Evolutionary conservation across 371 early-diverging fungal genomes (phyloP).

Genomic region (Chytridium lagenaria): DNA sequence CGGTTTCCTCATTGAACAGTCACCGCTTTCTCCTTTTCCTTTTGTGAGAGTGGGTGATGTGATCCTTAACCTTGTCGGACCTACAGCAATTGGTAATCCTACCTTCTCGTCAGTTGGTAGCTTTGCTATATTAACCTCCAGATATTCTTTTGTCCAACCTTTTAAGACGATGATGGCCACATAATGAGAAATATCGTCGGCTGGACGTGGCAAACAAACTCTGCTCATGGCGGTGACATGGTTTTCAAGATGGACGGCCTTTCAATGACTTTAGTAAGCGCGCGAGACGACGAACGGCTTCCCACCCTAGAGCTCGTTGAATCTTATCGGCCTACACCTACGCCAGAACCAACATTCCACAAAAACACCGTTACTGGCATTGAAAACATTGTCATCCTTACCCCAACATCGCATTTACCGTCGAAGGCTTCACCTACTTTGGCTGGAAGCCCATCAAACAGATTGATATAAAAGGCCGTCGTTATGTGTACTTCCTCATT

Average conservation of each 20-base stretch:
- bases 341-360: not conserved
- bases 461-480: not conserved
- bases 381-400: slow-evolving; percentile 1
- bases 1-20: not conserved
- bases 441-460: not conserved
- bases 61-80: slow-evolving; percentile 2
- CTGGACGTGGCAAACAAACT: slow-evolving; percentile 4
- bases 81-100: not conserved
- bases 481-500: not conserved
- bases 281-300: slow-evolving; percentile 8
- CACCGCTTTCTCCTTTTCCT: slow-evolving; percentile 1
- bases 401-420: not conserved
- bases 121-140: too few relatives aligned
- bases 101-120: too few relatives aligned
- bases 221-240: slow-evolving; percentile 6
- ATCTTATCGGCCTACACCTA: not conserved
- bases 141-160: too few relatives aligned
- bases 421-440: slow-evolving; percentile 4
- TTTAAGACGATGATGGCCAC: slow-evolving; percentile 11
- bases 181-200: not conserved
- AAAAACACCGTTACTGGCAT: not conserved
- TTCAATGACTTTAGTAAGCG: not conserved
- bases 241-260: slow-evolving; percentile 2
- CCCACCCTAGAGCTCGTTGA: not conserved
- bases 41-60: not conserved